Evolutionary conservation across 192 early-diverging fungal genomes (phyloP).

Genomic region (Coemansia sp.): DNA sequence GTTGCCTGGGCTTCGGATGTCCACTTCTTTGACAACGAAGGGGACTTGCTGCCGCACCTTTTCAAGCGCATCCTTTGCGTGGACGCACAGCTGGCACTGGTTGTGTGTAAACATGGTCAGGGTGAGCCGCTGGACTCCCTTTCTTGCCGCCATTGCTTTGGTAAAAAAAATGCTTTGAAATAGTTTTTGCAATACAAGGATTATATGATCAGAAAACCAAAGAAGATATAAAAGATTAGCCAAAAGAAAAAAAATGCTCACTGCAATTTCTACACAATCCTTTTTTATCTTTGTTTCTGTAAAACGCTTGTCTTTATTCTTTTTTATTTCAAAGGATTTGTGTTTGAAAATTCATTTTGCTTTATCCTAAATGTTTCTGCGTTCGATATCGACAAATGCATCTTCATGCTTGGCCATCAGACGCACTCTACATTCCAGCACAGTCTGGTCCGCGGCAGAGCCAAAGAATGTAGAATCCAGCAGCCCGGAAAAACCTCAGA

Average conservation of each 20-base stretch:
- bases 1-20: constrained; percentile 47
- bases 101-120: constrained; percentile 55
- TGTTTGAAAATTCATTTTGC: background rate
- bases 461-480: background rate
- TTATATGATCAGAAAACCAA: background rate
- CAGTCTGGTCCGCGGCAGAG: background rate
- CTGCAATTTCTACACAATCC: too few relatives aligned
- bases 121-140: constrained; percentile 26
- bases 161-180: background rate
- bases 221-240: background rate
- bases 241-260: background rate
- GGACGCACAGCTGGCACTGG: constrained; percentile 51
- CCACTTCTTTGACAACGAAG: constrained; percentile 45
- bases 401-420: background rate
- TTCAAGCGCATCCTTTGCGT: constrained; percentile 46
- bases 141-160: background rate
- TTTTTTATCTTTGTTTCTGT: too few relatives aligned
- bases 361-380: constrained; percentile 6
- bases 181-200: background rate
- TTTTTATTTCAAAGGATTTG: constrained; percentile 4
- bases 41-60: constrained; percentile 40
- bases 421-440: constrained; percentile 6
- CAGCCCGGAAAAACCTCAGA: background rate
- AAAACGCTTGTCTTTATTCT: background rate
- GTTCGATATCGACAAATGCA: background rate